Percentiles rank a stretch among this genome's conserved stretches.
Conservation (phyloP, 2,329 filamentous ascomycete genomes). For the Spiromastix sp. region DNA sequence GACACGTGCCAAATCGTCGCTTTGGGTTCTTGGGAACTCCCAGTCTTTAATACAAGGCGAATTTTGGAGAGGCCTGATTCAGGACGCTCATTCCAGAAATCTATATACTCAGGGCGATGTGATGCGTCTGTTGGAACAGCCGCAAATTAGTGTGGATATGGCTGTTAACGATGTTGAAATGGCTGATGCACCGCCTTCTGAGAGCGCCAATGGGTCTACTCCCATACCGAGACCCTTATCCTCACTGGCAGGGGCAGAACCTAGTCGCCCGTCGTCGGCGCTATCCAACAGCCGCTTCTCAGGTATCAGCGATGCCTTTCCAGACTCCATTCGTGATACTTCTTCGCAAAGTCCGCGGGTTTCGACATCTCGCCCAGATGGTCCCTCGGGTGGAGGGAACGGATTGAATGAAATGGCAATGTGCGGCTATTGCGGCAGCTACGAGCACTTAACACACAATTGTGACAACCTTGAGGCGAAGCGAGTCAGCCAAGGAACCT, state of each 20-base stretch:
- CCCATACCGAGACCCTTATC: conserved; percentile 15
- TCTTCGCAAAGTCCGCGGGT: conserved; percentile 14
- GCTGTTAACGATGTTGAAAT: conserved; percentile 35
- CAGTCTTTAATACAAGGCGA: conserved; percentile 74
- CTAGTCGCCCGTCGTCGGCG: conserved; percentile 24
- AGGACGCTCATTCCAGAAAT: conserved; percentile 64
- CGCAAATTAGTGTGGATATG: conserved; percentile 35
- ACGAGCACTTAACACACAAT: conserved; percentile 32
- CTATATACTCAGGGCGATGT: conserved; percentile 65
- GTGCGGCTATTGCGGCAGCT: conserved; percentile 38
- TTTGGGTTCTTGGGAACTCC: conserved; percentile 94
- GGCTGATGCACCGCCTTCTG: conserved; percentile 22
- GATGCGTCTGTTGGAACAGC: conserved; percentile 42
- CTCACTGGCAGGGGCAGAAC: conserved; percentile 8
- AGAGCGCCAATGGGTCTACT: conserved; percentile 11
- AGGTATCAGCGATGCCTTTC: conserved; percentile 1
- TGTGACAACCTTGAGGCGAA: conserved; percentile 37
- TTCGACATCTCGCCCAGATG: conserved; percentile 18
- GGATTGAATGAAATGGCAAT: conserved; percentile 33
- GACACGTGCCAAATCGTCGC: conserved; percentile 88
- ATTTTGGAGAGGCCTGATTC: conserved; percentile 81
- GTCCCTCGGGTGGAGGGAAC: conserved; percentile 33
- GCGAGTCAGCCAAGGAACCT: conserved; percentile 27
- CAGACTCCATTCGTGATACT: conserved; percentile 3
- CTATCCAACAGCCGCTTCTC: conserved; percentile 11